Evolutionary conservation across 495 filamentous ascomycete species (phyloP), one percentile per base, ranked within the genome.

Genomic region (Articulospora tetracladia): DNA sequence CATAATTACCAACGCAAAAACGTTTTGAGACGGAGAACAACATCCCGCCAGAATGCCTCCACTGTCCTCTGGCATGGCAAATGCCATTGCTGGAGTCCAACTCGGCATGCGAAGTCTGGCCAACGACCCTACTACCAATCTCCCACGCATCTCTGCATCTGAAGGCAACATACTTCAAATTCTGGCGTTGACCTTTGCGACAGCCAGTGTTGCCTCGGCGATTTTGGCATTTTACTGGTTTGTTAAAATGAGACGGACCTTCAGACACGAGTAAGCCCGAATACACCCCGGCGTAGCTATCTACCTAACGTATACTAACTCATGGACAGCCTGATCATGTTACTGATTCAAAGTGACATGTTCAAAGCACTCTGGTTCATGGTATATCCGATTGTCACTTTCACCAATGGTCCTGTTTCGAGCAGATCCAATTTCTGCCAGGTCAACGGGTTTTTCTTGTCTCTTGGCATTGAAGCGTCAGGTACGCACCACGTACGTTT

Each of bases 201-300:
- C 74, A 0, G 62, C 87, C 69, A 86, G 83, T 60, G 68, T 88
- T 24, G 19, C 79, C 10, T 71, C 77, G 15, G 76, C 77, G 0
- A 58, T 84, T 6, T 65, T 76, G 44, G 73, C 83, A 20, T 74
- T 86, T 53, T 91, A 87, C 70, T 91, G 86, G 86, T 90, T 92
- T 71, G 72, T 81, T 44, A 80, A 81, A 65, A 92, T 92, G 88
- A 79, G 82, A 64, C 80, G 85, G 66, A 83, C 75, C 48, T 92
- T 90, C 70, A 81, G 89, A 53, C 89, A 90, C 68, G 84, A 86
- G 87, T 87, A 81, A 74, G 79, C 36, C 15, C 22, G 70, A 28
- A 50, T 44, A 26, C 20, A n/a, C 53, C 20, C 26, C 17, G 19
- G 28, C 36, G 17, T 22, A 23, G 53, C 17, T 6, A 7, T 34